A percentile compares a stretch with the other conserved stretches of the same genome.
Evolutionary conservation across 2,329 filamentous ascomycete species (phyloP).

Genomic region (Herpomyces periplanetae): DNA sequence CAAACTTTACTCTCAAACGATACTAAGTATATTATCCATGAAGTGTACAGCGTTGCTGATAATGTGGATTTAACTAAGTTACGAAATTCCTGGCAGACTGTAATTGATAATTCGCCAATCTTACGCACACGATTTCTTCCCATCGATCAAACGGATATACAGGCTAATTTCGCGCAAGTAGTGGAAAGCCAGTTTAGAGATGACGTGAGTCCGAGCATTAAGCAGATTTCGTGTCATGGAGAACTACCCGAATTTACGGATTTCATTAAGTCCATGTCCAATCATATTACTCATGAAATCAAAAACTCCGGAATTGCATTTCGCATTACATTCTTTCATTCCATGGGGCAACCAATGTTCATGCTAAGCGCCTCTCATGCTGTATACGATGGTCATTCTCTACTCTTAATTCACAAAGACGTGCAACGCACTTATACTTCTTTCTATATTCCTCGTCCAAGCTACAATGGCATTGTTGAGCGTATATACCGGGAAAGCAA

Average conservation of each 20-base stretch:
- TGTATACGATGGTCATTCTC: conserved; percentile 58
- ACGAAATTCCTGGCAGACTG: conserved; percentile 17
- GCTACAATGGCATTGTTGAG: conserved; percentile 15
- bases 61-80: conserved; percentile 17
- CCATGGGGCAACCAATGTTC: conserved; percentile 9
- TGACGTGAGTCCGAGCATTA: conserved; percentile 9
- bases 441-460: conserved; percentile 9
- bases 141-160: conserved; percentile 18
- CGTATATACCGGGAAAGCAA: conserved; percentile 12
- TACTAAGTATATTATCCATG: conserved; percentile 45
- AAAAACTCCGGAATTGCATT: conserved; percentile 6
- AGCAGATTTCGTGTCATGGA: conserved; percentile 12
- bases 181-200: conserved; percentile 8
- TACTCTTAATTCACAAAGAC: conserved; percentile 29
- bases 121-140: conserved; percentile 31
- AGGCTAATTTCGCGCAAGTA: conserved; percentile 16
- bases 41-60: conserved; percentile 20
- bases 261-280: conserved; percentile 6
- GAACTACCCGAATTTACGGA: conserved; percentile 4
- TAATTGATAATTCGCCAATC: conserved; percentile 22
- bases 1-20: conserved; percentile 41
- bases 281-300: conserved; percentile 7
- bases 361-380: conserved; percentile 42
- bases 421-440: conserved; percentile 21
- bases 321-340: conserved; percentile 8